These are phyloP conservation scores for Salinomyces thailandicus DNA, from an alignment of 2,329 filamentous ascomycete species.

Conservation along the genomic window DNA sequence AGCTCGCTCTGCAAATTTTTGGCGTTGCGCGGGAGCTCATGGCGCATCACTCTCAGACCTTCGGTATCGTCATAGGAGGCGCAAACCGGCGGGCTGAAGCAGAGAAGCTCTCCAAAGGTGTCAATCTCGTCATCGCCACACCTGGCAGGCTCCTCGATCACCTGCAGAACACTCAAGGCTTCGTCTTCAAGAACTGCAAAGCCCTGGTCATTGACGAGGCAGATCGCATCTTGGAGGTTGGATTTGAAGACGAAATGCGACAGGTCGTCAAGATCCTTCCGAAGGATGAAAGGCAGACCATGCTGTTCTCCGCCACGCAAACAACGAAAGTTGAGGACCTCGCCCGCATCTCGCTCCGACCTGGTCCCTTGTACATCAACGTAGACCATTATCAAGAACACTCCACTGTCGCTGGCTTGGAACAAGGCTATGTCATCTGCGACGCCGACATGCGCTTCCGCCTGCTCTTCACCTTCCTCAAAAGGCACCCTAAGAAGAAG, in stretches of 20 bases:
- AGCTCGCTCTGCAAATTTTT: conserved; percentile 91
- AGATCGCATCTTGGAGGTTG: conserved; percentile 89
- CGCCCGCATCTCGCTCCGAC: conserved; percentile 81
- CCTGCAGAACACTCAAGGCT: conserved; percentile 80
- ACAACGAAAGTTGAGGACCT: conserved; percentile 98
- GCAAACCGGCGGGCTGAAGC: conserved; percentile 85
- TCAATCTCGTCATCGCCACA: conserved; percentile 89
- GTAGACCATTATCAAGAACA: conserved; percentile 84
- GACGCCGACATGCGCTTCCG: conserved; percentile 90
- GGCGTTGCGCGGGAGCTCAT: conserved; percentile 89
- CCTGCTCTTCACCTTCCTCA: conserved; percentile 86
- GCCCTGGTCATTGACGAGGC: conserved; percentile 93
- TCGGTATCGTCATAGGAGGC: conserved; percentile 91
- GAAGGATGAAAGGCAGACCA: conserved; percentile 77
- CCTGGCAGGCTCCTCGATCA: conserved; percentile 89
- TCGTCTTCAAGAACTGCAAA: conserved; percentile 85
- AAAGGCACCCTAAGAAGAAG: conserved; percentile 88
- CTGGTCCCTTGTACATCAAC: conserved; percentile 91
- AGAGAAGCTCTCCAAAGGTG: conserved; percentile 86
- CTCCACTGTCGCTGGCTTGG: conserved; percentile 83
- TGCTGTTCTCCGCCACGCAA: conserved; percentile 98
- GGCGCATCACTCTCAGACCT: conserved; percentile 86
- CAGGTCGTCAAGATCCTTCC: conserved; percentile 92
- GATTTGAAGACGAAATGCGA: conserved; percentile 97
- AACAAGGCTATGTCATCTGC: conserved; percentile 92